These are phyloP conservation scores for Pyricularia sp. DNA, from an alignment of 2,329 filamentous ascomycete species.

Conservation along the genomic window DNA sequence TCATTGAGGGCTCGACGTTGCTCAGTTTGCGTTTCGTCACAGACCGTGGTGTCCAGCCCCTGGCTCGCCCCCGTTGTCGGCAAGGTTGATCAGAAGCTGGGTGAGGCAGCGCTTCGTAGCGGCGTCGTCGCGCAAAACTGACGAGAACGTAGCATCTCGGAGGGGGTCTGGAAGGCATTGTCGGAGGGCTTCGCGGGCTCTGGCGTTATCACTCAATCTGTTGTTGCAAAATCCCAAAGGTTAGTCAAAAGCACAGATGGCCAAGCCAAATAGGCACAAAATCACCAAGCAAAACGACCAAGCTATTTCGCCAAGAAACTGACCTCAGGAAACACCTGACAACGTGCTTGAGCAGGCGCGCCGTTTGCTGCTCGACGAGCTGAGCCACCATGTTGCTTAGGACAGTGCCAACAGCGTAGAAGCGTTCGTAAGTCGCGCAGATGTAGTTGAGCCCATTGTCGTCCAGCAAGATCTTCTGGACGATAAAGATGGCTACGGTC, in stretches of 20 bases:
- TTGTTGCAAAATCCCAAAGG: neutral
- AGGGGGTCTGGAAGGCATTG: constrained; percentile 97
- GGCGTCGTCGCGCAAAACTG: constrained; percentile 89
- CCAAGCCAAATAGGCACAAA: neutral
- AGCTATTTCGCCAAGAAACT: constrained; percentile 16
- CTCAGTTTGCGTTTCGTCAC: neutral
- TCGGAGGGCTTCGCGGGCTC: constrained; percentile 83
- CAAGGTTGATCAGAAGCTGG: constrained; percentile 93
- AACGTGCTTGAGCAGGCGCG: constrained; percentile 89
- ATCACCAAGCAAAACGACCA: neutral
- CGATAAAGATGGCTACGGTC: constrained; percentile 98
- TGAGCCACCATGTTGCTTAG: constrained; percentile 98
- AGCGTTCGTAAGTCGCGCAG: constrained; percentile 95
- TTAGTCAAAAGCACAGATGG: constrained; percentile 7
- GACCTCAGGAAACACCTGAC: constrained; percentile 93
- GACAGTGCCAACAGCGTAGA: constrained; percentile 95
- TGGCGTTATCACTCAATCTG: constrained; percentile 89
- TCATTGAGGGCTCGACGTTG: neutral
- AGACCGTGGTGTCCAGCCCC: constrained; percentile 12
- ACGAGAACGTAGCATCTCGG: constrained; percentile 94
- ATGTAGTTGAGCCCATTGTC: constrained; percentile 97
- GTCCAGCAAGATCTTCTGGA: constrained; percentile 95
- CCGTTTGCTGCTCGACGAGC: constrained; percentile 94
- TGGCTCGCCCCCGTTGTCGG: constrained; percentile 61
- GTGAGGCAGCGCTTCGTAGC: constrained; percentile 94